phyloP scores from a whole-genome alignment of 2,329 filamentous ascomycete species.

The Sporothrix schenckii region DNA sequence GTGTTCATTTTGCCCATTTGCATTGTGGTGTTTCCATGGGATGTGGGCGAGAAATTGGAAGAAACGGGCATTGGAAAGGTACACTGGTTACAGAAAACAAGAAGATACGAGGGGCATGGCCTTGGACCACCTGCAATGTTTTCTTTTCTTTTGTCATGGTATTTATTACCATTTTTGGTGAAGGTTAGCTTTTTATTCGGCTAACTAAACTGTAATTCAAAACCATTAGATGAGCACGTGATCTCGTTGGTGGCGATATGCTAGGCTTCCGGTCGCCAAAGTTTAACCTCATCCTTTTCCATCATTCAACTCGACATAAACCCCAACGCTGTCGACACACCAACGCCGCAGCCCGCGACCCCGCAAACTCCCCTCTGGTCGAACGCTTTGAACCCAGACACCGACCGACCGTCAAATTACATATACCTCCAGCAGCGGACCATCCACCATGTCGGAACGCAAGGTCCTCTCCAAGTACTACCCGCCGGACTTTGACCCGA shows the following conservation, averaged over 20 bases:
- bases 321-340: neutral
- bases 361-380: neutral
- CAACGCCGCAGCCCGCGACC: neutral
- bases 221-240: neutral
- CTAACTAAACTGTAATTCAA: neutral
- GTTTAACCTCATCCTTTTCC: neutral
- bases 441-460: slow-evolving; percentile 49
- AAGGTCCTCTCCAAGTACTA: slow-evolving; percentile 47
- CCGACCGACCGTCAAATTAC: neutral
- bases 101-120: neutral
- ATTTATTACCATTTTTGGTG: neutral
- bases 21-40: neutral
- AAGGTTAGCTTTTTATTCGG: too few relatives aligned
- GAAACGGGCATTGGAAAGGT: slow-evolving; percentile 10
- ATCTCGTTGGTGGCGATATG: neutral
- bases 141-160: neutral
- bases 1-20: neutral
- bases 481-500: slow-evolving; percentile 86
- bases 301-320: neutral
- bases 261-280: neutral
- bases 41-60: neutral
- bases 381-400: neutral
- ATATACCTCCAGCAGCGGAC: neutral
- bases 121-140: neutral
- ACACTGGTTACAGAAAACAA: neutral